Evolutionary conservation across 768 basidiomycete genomes (phyloP).

Genomic region (Boletus reticulatus): DNA sequence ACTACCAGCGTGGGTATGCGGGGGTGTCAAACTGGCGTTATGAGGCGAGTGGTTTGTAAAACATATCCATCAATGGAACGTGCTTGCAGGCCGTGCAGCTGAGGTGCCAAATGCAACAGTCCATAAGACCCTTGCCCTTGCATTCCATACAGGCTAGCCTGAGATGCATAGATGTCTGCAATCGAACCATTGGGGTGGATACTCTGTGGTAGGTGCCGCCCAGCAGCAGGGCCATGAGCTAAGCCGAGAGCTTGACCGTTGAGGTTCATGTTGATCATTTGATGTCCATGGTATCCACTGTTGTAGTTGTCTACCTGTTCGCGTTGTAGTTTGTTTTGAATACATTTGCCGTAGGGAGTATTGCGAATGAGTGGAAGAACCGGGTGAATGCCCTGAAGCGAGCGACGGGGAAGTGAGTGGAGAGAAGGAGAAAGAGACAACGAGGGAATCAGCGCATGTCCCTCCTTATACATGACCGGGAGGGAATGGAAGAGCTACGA

Average conservation of each 20-base stretch:
- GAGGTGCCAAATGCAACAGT: constrained; percentile 52
- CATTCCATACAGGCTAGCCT: constrained; percentile 61
- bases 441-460: too few species aligned
- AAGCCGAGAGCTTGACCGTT: constrained; percentile 55
- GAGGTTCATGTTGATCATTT: constrained; percentile 55
- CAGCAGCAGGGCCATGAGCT: constrained; percentile 38
- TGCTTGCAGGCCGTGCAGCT: constrained; percentile 60
- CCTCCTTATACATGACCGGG: too few species aligned
- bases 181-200: constrained; percentile 54
- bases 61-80: constrained; percentile 82
- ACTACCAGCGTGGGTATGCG: constrained; percentile 50
- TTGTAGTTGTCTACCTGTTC: constrained; percentile 77
- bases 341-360: constrained; percentile 98
- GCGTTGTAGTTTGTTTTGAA: constrained; percentile 97
- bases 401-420: too few species aligned
- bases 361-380: constrained; percentile 97
- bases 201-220: constrained; percentile 56
- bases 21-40: constrained; percentile 58
- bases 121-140: constrained; percentile 55
- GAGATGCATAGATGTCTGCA: constrained; percentile 62
- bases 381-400: constrained; percentile 92
- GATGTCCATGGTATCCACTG: constrained; percentile 56
- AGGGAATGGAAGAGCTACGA: too few species aligned
- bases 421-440: too few species aligned
- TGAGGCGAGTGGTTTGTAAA: constrained; percentile 69